A percentile compares a stretch with the other conserved stretches of the same genome.
phyloP scores from a whole-genome alignment of 306 rosid genomes.

The Rosa chinensis region DNA sequence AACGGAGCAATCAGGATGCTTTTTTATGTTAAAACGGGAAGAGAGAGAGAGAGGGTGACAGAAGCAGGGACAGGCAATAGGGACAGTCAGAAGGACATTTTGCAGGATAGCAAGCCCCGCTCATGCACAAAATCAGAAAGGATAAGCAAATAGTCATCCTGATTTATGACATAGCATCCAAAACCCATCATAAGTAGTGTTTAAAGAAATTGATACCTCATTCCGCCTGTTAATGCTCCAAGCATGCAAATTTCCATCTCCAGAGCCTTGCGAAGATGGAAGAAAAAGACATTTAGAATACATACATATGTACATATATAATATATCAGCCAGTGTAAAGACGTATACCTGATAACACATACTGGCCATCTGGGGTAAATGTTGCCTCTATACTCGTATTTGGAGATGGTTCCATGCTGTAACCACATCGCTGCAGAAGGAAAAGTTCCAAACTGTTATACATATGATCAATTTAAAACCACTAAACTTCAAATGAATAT shows the following conservation, averaged over 20 bases:
- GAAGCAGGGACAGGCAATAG: background rate
- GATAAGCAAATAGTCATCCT: background rate
- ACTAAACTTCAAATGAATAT: background rate
- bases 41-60: background rate
- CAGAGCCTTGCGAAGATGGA: constrained; percentile 56
- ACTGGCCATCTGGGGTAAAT: constrained; percentile 93
- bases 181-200: background rate
- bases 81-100: background rate
- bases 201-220: constrained; percentile 57
- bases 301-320: background rate
- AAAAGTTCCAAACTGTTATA: constrained; percentile 14
- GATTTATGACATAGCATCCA: background rate
- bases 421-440: constrained; percentile 80
- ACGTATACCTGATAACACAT: constrained; percentile 72
- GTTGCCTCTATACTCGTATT: constrained; percentile 79
- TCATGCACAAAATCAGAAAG: background rate
- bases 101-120: background rate
- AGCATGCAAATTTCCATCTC: constrained; percentile 89
- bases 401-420: constrained; percentile 90
- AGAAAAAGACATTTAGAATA: background rate
- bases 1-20: background rate
- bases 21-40: background rate
- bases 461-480: background rate
- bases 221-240: constrained; percentile 74
- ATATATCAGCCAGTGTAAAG: constrained; percentile 7